These are phyloP conservation scores for Ambrosiella xylebori DNA, from an alignment of 2,329 filamentous ascomycete genomes.

Conservation along the genomic window DNA sequence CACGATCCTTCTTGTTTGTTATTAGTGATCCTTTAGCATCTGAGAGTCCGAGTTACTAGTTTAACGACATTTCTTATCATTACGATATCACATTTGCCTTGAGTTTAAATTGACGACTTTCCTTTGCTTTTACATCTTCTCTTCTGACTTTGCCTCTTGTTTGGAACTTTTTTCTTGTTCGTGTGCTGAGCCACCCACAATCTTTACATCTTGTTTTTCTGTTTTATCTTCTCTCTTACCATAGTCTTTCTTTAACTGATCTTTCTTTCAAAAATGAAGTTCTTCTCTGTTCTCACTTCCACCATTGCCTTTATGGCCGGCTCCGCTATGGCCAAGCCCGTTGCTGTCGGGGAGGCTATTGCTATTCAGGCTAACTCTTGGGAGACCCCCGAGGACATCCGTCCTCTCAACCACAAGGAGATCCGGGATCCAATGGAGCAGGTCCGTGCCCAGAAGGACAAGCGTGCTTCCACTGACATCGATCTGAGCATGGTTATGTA, in stretches of 20 bases:
- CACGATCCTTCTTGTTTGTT: background rate
- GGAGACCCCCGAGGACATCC: slow-evolving; percentile 5
- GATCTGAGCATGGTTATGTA: slow-evolving; percentile 2
- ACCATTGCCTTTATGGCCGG: background rate
- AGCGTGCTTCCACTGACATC: slow-evolving; percentile 14
- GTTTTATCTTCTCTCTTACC: background rate
- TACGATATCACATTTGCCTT: background rate
- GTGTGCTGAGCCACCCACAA: background rate
- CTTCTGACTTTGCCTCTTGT: background rate
- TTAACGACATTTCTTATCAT: background rate
- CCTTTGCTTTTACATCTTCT: background rate
- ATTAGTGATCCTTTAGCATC: background rate
- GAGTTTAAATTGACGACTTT: background rate
- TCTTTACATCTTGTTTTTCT: background rate
- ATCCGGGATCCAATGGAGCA: slow-evolving; percentile 10
- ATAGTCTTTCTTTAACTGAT: background rate
- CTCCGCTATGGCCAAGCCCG: slow-evolving; percentile 7
- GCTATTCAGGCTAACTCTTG: slow-evolving; percentile 2
- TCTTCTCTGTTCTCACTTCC: slow-evolving; percentile 1
- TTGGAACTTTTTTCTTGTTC: background rate
- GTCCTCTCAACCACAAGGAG: slow-evolving; percentile 11
- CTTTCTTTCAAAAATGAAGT: background rate
- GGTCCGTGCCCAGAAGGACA: slow-evolving; percentile 14
- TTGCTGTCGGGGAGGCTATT: background rate
- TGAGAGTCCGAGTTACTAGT: background rate